phyloP scores from a whole-genome alignment of 2,329 filamentous ascomycete genomes.

The Xylaria sp. region DNA sequence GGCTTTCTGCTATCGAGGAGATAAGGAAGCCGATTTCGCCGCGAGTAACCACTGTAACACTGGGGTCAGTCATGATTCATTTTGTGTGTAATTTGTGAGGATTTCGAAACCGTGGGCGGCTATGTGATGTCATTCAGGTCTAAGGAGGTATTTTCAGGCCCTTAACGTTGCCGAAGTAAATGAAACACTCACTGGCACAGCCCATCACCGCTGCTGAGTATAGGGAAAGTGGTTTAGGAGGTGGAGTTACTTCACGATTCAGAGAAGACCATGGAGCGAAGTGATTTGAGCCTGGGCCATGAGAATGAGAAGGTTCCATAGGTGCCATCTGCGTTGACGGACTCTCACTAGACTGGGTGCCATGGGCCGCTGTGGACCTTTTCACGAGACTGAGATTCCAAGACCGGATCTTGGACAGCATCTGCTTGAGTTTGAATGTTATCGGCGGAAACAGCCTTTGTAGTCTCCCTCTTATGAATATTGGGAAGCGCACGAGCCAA shows the following conservation, averaged over 20 bases:
- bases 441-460: constrained; percentile 22
- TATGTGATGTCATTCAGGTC: not conserved
- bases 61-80: not conserved
- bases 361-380: constrained; percentile 6
- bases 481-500: constrained; percentile 62
- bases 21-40: constrained; percentile 86
- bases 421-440: constrained; percentile 20
- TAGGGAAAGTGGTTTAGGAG: constrained; percentile 67
- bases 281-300: not conserved
- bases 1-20: constrained; percentile 71
- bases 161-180: not conserved
- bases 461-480: constrained; percentile 31
- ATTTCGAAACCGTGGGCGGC: not conserved
- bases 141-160: not conserved
- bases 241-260: constrained; percentile 32
- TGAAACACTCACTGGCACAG: constrained; percentile 56
- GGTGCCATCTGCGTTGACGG: not conserved
- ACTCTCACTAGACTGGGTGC: not conserved
- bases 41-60: constrained; percentile 69
- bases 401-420: constrained; percentile 37
- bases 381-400: not conserved
- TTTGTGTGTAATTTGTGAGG: not conserved
- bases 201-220: constrained; percentile 76
- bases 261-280: not conserved
- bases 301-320: not conserved